Percentiles rank a stretch among this genome's conserved stretches.
phyloP scores from a whole-genome alignment of 345 rosid species.

The Populus nigra region DNA sequence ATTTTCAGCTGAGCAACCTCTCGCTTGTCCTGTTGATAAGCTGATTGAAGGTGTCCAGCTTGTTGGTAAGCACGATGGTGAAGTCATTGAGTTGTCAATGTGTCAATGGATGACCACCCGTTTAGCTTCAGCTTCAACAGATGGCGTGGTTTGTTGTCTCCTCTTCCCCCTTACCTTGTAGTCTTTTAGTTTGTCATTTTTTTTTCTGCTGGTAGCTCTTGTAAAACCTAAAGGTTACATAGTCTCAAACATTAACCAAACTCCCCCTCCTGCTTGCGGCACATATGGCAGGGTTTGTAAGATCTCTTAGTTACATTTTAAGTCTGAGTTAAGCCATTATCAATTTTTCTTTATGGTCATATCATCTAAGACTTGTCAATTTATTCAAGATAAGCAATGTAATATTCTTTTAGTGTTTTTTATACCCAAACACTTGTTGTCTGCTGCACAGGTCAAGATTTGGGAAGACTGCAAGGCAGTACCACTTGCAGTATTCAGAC shows the following conservation, averaged over 20 bases:
- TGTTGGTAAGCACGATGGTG: constrained; percentile 85
- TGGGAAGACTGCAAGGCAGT: constrained; percentile 79
- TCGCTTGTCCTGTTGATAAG: constrained; percentile 58
- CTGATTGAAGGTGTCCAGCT: constrained; percentile 73
- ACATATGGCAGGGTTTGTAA: background rate
- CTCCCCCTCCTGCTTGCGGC: background rate
- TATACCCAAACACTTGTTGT: constrained; percentile 9
- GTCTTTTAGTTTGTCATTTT: constrained; percentile 1
- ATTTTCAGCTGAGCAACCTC: constrained; percentile 67
- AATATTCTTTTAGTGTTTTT: background rate
- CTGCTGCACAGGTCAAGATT: constrained; percentile 64
- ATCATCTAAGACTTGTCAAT: background rate
- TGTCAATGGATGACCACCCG: constrained; percentile 88
- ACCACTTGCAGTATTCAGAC: constrained; percentile 70
- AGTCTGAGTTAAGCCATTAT: background rate
- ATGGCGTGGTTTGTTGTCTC: constrained; percentile 74
- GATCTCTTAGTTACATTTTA: background rate
- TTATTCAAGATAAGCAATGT: background rate
- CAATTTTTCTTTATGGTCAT: background rate
- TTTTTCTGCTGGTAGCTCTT: background rate
- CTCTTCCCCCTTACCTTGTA: background rate
- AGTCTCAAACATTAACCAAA: background rate
- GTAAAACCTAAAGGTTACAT: background rate
- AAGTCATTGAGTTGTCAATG: constrained; percentile 90
- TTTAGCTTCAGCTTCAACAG: constrained; percentile 26